These are phyloP conservation scores for Breynia disticha DNA, from an alignment of 441 rosid species.

Conservation along the genomic window DNA sequence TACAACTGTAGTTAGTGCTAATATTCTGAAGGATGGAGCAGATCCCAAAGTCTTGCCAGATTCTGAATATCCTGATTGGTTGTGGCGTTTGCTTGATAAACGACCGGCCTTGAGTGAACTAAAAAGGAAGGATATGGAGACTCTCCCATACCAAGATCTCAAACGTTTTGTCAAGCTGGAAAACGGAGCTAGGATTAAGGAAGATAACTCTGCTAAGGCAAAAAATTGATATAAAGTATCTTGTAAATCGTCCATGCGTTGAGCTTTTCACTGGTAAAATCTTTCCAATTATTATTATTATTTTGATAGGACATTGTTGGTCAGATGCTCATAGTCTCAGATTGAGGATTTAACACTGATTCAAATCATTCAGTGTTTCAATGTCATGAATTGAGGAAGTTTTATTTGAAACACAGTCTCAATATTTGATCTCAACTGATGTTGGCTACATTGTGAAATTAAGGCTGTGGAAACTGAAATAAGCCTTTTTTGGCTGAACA, in stretches of 20 bases:
- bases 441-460: slow-evolving; percentile 42
- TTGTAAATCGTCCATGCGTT: too few species aligned
- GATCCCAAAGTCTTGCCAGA: slow-evolving; percentile 68
- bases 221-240: slow-evolving; percentile 41
- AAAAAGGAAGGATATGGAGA: slow-evolving; percentile 43
- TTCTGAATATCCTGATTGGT: slow-evolving; percentile 74
- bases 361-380: too few species aligned
- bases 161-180: slow-evolving; percentile 78
- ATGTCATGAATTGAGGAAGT: too few species aligned
- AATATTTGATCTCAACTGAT: neutral
- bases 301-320: too few species aligned
- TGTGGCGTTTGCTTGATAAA: slow-evolving; percentile 69
- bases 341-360: too few species aligned
- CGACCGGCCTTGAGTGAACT: slow-evolving; percentile 71
- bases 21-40: slow-evolving; percentile 69
- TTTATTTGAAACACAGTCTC: too few species aligned
- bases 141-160: slow-evolving; percentile 62
- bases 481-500: slow-evolving; percentile 25
- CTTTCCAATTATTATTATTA: too few species aligned
- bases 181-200: slow-evolving; percentile 66
- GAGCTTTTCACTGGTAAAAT: too few species aligned
- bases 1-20: slow-evolving; percentile 63
- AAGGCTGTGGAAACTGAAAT: slow-evolving; percentile 53
- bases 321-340: too few species aligned
- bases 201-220: slow-evolving; percentile 66